Evolutionary conservation across 768 basidiomycete species (phyloP), one percentile per base, ranked within the genome.

Genomic region (Coprinopsis marcescibilis): DNA sequence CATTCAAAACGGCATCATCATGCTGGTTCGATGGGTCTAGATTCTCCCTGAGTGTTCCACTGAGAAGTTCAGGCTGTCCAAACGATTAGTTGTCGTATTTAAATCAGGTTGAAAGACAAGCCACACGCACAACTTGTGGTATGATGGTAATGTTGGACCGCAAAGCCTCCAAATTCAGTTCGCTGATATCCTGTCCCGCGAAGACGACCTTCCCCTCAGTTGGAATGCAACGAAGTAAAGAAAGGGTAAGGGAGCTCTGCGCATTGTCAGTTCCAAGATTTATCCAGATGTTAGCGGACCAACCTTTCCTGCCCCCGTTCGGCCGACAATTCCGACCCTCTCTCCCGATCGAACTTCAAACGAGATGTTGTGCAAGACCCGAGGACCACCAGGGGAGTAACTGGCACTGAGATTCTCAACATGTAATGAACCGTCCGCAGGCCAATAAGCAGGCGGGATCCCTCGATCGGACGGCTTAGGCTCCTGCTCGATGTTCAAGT

Each of bases 361-460:
- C 1, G 65, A 65, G 25, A 79, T 49, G 41, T 73, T 62, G 23
- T 75, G 66, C 17, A 85, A 66, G 0, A 85, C 80, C 17, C 68
- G 61, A 1, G 81, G 80, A 10, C 65, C 66, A 46, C 57, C 66
- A 46, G 30, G 75, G 67, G 77, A 74, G 57, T 83, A 83, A 24
- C 67, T 63, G 15, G 81, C 79, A 11, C 69, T 73, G 1, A 83
- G 62, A 19, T 75, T 71, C 48, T 82, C 73, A 3, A 79, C 73
- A 2, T 65, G 61, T 25, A 84, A 66, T 23, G 68, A 60, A 6
- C 82, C 82, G 6, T 74, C 77, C 3, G 78, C 65, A 0, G 83
- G 82, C 83, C 83, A 85, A 46, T 79, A 72, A 1, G 81, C 81
- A 1, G 83, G 80, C 3, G 82, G 80, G 24, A 64, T 58, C 26